Conservation (phyloP, 352 stramenopile species). For the Blastocystis sp. region DNA sequence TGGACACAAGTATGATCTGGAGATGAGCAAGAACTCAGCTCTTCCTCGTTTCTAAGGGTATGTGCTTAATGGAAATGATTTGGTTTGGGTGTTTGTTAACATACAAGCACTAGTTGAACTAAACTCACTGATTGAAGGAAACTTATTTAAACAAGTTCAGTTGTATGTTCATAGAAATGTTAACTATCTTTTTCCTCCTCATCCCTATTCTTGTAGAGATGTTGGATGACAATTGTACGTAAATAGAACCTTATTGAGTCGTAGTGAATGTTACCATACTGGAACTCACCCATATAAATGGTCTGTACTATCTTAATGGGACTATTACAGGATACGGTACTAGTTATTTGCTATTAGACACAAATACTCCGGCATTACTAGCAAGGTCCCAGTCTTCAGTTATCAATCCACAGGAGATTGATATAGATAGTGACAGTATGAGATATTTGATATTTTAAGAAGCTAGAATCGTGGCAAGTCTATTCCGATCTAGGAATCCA, state of each 20-base stretch:
- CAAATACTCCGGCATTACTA: neutral
- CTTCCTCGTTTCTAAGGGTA: conserved; percentile 67
- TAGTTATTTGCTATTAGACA: conserved; percentile 24
- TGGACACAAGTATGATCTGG: conserved; percentile 87
- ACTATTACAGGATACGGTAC: neutral
- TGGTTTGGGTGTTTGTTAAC: too few species aligned
- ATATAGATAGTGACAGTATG: neutral
- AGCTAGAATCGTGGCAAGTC: neutral
- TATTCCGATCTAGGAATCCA: neutral
- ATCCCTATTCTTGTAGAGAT: neutral
- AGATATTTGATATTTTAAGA: neutral
- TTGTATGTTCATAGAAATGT: neutral
- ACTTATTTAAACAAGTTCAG: too few species aligned
- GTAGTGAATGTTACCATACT: neutral
- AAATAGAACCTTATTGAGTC: neutral
- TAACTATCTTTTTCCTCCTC: neutral
- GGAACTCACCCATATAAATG: neutral
- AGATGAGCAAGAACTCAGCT: conserved; percentile 66
- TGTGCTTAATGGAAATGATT: neutral
- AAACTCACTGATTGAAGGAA: too few species aligned
- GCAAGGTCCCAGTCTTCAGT: conserved; percentile 11
- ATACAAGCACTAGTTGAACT: too few species aligned
- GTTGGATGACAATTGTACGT: neutral
- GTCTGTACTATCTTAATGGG: neutral
- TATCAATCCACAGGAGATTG: neutral